phyloP scores from a whole-genome alignment of 148 eudicot genomes.

The Silene conica region DNA sequence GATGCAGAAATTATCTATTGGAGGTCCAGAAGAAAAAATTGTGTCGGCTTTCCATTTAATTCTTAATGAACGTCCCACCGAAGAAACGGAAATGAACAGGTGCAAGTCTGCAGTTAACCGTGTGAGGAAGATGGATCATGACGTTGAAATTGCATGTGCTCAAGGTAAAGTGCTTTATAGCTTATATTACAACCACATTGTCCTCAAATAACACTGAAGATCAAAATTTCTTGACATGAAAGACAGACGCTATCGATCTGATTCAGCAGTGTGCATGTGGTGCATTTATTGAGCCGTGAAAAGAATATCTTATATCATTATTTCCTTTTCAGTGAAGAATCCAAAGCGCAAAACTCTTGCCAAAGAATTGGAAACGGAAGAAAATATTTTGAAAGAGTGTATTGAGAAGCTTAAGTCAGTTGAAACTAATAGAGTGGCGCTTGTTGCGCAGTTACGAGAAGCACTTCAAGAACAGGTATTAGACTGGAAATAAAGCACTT shows the following conservation, averaged over 20 bases:
- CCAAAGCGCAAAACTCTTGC: slow-evolving; percentile 70
- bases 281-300: slow-evolving; percentile 2
- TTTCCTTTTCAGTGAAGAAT: slow-evolving; percentile 58
- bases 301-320: slow-evolving; percentile 12
- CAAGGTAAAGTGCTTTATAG: slow-evolving; percentile 46
- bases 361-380: slow-evolving; percentile 78
- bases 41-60: slow-evolving; percentile 82
- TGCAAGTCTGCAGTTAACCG: slow-evolving; percentile 79
- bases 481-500: not conserved
- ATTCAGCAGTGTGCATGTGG: not conserved
- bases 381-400: slow-evolving; percentile 56
- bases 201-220: not conserved
- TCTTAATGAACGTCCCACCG: slow-evolving; percentile 53
- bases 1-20: slow-evolving; percentile 75
- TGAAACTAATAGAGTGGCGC: slow-evolving; percentile 75
- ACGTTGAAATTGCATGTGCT: slow-evolving; percentile 66
- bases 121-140: slow-evolving; percentile 81
- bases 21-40: slow-evolving; percentile 78
- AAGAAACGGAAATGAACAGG: slow-evolving; percentile 66
- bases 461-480: slow-evolving; percentile 82
- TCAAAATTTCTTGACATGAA: not conserved
- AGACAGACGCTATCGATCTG: not conserved
- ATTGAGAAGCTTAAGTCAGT: slow-evolving; percentile 73
- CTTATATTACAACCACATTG: not conserved
- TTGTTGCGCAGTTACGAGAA: slow-evolving; percentile 73